These are phyloP conservation scores for Pezicula carpinea DNA, from an alignment of 2,329 filamentous ascomycete species.

Conservation along the genomic window DNA sequence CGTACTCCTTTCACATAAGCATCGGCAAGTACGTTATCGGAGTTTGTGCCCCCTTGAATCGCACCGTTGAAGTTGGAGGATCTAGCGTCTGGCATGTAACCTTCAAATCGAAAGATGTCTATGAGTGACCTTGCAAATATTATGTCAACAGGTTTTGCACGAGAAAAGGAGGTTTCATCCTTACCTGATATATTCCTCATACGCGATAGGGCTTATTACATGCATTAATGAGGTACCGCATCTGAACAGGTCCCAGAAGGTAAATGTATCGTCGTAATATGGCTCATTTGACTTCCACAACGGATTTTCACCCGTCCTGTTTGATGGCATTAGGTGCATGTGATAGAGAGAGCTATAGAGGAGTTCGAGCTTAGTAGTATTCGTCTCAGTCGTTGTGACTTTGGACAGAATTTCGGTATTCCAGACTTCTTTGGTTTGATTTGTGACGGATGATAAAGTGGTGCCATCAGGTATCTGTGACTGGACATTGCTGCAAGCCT, in stretches of 20 bases:
- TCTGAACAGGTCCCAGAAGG: slow-evolving; percentile 59
- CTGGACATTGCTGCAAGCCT: slow-evolving; percentile 44
- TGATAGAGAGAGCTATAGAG: slow-evolving; percentile 62
- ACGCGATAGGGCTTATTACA: slow-evolving; percentile 54
- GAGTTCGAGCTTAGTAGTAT: slow-evolving; percentile 50
- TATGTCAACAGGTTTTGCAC: no score
- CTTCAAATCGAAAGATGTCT: slow-evolving; percentile 61
- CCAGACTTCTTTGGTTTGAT: slow-evolving; percentile 50
- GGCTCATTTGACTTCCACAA: slow-evolving; percentile 58
- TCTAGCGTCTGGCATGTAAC: slow-evolving; percentile 60
- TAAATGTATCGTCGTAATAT: slow-evolving; percentile 69
- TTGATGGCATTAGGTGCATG: slow-evolving; percentile 64
- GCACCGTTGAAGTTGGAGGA: slow-evolving; percentile 67
- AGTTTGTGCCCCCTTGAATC: slow-evolving; percentile 64
- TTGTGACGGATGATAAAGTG: slow-evolving; percentile 34
- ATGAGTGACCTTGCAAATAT: slow-evolving; percentile 43
- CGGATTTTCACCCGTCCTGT: slow-evolving; percentile 67
- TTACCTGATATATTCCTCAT: slow-evolving; percentile 56
- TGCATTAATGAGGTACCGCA: slow-evolving; percentile 61
- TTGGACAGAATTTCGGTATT: slow-evolving; percentile 58
- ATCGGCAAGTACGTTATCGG: slow-evolving; percentile 68
- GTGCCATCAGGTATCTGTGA: slow-evolving; percentile 39
- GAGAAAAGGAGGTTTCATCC: no score
- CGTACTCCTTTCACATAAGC: slow-evolving; percentile 64
- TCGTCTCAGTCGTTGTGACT: slow-evolving; percentile 53